A percentile compares a stretch with the other conserved stretches of the same genome.
phyloP scores from a whole-genome alignment of 768 basidiomycete genomes.

The Podaxis sp. region DNA sequence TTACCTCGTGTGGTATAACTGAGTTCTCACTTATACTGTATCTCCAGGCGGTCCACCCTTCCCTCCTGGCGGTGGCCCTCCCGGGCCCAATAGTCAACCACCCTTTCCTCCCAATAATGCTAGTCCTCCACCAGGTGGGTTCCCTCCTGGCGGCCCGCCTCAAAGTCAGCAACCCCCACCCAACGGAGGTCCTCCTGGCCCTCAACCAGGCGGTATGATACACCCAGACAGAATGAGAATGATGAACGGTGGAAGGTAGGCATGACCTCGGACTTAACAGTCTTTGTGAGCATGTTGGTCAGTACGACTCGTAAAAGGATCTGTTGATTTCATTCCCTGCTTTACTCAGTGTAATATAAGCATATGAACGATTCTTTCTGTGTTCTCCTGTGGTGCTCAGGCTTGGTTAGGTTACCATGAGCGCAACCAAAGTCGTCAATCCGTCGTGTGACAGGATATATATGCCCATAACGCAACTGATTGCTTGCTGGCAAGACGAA shows the following conservation, averaged over 20 bases:
- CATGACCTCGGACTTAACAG: background rate
- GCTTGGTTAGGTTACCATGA: too few species aligned
- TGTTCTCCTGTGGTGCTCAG: background rate
- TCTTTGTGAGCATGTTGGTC: background rate
- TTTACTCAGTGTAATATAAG: background rate
- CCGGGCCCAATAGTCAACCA: conserved; percentile 38
- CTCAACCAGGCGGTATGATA: conserved; percentile 49
- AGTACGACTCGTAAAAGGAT: background rate
- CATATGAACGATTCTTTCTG: background rate
- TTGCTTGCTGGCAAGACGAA: too few species aligned
- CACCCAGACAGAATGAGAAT: conserved; percentile 83
- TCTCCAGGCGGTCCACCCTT: conserved; percentile 43
- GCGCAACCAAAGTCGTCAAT: too few species aligned
- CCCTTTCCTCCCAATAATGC: conserved; percentile 38
- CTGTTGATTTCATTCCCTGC: background rate
- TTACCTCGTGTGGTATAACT: conserved; percentile 28
- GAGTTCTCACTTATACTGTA: conserved; percentile 13
- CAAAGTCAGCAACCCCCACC: conserved; percentile 25
- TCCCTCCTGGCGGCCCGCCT: conserved; percentile 26
- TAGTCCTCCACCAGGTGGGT: conserved; percentile 27
- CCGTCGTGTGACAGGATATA: too few species aligned
- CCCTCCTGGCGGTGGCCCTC: conserved; percentile 43
- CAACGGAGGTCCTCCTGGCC: conserved; percentile 18
- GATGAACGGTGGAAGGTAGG: conserved; percentile 45
- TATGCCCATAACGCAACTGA: too few species aligned